Conservation (phyloP, 2,329 filamentous ascomycete genomes). For the Beauveria sp. region DNA sequence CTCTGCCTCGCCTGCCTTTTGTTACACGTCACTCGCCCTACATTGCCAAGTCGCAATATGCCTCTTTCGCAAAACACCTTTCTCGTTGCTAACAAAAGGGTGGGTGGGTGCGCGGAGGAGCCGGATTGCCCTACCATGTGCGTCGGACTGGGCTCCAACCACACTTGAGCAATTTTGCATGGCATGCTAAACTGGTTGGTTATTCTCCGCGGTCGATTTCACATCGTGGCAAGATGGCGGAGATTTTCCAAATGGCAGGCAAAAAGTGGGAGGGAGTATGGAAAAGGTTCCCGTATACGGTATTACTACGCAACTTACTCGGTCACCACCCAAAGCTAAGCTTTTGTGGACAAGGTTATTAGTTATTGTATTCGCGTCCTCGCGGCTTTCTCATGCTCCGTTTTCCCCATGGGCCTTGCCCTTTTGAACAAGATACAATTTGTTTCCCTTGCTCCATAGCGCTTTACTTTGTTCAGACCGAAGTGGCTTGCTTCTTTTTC, state of each 20-base stretch:
- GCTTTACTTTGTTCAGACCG: conserved; percentile 6
- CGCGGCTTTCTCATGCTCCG: neutral
- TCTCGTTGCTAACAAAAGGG: too few species aligned
- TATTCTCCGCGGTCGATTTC: neutral
- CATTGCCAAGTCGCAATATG: too few species aligned
- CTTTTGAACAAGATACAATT: neutral
- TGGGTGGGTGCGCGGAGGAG: too few species aligned
- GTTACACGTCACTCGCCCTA: too few species aligned
- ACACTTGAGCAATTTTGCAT: neutral
- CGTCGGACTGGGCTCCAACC: neutral
- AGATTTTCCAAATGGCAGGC: neutral
- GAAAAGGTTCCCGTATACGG: neutral
- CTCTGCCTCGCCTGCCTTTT: too few species aligned
- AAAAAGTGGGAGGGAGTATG: neutral
- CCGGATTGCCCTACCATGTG: neutral
- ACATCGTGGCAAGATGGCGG: neutral
- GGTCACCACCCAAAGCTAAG: neutral
- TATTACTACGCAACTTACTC: neutral
- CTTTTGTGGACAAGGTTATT: neutral
- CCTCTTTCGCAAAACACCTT: too few species aligned
- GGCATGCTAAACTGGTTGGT: too few species aligned
- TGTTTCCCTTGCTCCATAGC: neutral
- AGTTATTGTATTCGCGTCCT: neutral
- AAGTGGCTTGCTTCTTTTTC: neutral
- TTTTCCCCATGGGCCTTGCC: neutral